These are phyloP conservation scores for Striga hermonthica DNA, from an alignment of 305 asterid species.

Conservation along the genomic window DNA sequence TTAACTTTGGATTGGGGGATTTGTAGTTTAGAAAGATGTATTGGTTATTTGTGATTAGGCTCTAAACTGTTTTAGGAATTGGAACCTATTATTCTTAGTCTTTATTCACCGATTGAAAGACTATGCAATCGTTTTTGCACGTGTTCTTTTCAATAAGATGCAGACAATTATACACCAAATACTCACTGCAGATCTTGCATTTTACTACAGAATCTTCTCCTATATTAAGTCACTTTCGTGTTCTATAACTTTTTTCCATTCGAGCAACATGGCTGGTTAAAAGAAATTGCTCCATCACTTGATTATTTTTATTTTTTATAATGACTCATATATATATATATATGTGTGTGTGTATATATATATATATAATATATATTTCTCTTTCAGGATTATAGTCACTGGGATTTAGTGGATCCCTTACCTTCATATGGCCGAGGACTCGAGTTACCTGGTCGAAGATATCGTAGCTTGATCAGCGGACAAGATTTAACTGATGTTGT, in stretches of 20 bases:
- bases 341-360: too few relatives aligned
- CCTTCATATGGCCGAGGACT: slow-evolving; percentile 94
- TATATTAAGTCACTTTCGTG: too few relatives aligned
- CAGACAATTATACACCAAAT: too few relatives aligned
- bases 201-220: too few relatives aligned
- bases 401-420: slow-evolving; percentile 83
- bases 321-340: too few relatives aligned
- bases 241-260: too few relatives aligned
- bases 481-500: slow-evolving; percentile 82
- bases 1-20: not conserved
- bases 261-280: not conserved
- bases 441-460: slow-evolving; percentile 73
- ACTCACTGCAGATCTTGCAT: too few relatives aligned
- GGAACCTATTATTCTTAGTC: too few relatives aligned
- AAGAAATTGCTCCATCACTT: not conserved
- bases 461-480: slow-evolving; percentile 82
- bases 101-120: too few relatives aligned
- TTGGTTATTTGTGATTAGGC: not conserved
- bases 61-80: not conserved
- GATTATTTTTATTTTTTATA: not conserved
- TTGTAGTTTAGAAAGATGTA: not conserved
- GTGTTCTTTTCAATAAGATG: too few relatives aligned
- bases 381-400: slow-evolving; percentile 62
- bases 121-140: too few relatives aligned
- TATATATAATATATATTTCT: too few relatives aligned